Evolutionary conservation across 257 asterid species (phyloP), one percentile per base, ranked within the genome.

Genomic region (Coffea eugenioides): DNA sequence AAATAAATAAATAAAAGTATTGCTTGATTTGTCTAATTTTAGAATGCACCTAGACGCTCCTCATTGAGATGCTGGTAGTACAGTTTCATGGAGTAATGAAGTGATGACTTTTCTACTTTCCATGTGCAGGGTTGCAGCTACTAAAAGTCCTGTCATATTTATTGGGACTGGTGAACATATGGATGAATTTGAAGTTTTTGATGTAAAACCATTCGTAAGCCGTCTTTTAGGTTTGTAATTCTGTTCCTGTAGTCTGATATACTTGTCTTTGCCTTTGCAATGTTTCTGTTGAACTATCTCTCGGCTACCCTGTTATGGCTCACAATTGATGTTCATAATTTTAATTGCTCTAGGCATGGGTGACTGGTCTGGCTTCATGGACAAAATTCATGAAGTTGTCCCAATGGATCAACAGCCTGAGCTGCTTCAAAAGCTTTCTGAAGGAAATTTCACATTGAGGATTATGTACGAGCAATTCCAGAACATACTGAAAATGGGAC

Each of bases 391-490:
- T 51, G 97, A 96, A 83, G 97, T 91, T 76, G 98, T 96, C 79
- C 98, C 99, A 0, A 92, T 91, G 97, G 98, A 96, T 79, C 98
- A 96, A 86, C 99, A 96, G 85, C 97, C 97, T n/a, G 99, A 96
- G 89, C 98, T 96, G 81, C 94, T 92, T 80, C 97, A 94, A 86
- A 96, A 96, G 93, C 94, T 96, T 74, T 88, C 97, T 8, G 97
- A 96, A 86, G 99, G 98, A 81, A 91, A 84, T 80, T 94, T 94
- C 84, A 90, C 99, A 77, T 76, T 96, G 81, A 92, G 98, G 85
- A 91, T 89, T 81, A 96, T 96, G 99, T 92, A 90, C 14, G 98
- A 95, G 89, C 99, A 92, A 81, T 93, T 91, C 80, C 95, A 93
- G 85, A 91, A 91, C 86, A 86, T 95, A 81, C 96, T 89, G n/a